Percentiles rank a stretch among this genome's conserved stretches.
These are phyloP conservation scores for Cercospora sp. DNA, from an alignment of 2,329 filamentous ascomycete genomes.

Conservation along the genomic window DNA sequence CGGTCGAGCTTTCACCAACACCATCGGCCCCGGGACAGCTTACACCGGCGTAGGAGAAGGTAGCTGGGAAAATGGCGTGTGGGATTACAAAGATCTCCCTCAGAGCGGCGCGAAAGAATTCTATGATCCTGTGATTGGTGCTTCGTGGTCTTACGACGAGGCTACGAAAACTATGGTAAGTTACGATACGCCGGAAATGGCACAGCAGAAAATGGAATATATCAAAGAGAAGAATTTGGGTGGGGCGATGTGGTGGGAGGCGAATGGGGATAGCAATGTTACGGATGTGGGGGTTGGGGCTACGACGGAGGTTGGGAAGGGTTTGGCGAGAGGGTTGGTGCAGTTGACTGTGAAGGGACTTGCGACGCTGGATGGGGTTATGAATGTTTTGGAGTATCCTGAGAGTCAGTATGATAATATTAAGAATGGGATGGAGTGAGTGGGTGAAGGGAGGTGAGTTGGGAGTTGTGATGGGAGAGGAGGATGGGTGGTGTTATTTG, in stretches of 20 bases:
- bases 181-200: conserved; percentile 70
- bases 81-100: conserved; percentile 83
- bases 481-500: neutral
- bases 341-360: conserved; percentile 42
- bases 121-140: conserved; percentile 64
- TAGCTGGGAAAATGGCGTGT: conserved; percentile 80
- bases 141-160: conserved; percentile 75
- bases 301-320: neutral
- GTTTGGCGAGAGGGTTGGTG: conserved; percentile 51
- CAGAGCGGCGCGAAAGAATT: conserved; percentile 64
- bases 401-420: conserved; percentile 57
- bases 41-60: conserved; percentile 74
- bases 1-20: conserved; percentile 78
- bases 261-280: conserved; percentile 63
- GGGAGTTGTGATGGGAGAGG: neutral
- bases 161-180: conserved; percentile 66
- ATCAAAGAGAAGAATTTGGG: conserved; percentile 68
- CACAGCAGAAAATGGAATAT: conserved; percentile 68
- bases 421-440: conserved; percentile 41
- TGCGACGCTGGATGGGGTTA: conserved; percentile 47
- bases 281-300: conserved; percentile 48
- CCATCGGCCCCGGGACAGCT: conserved; percentile 67
- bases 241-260: conserved; percentile 98
- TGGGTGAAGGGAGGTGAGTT: neutral
- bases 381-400: conserved; percentile 55